Evolutionary conservation across 1,139 yeast genomes (phyloP), one percentile per base, ranked within the genome.

Genomic region (Candida sojae): DNA sequence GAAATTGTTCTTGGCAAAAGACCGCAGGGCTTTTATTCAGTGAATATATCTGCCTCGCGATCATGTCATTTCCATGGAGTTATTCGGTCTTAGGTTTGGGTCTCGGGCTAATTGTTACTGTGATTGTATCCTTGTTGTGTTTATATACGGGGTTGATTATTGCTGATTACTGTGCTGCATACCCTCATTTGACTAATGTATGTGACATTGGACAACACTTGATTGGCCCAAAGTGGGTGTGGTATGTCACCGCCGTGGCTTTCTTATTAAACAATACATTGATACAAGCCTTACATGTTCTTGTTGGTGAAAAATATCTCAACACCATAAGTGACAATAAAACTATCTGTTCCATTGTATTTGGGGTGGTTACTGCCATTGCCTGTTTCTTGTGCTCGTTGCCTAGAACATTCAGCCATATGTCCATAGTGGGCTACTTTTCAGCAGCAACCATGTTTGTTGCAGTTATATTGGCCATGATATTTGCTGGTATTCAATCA

Each of bases 61-160:
- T 81, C 50, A 74, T 82, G 79, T 79, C 84, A 17, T 82, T 82
- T 58, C 87, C 87, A 0, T 80, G 85, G 84, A 77, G 85, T 6
- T 82, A 78, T 57, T 78, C 84, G 1, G 82, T 81, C 2, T 64
- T 82, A 31, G 86, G 87, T 0, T 62, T 82, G 25, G 77, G 82
- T 1, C 84, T 85, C 1, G 87, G 86, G 0, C 63, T 82, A 25
- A 77, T 82, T 33, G 60, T 82, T 46, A 82, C 86, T 0, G 71
- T 73, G 1, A 74, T 75, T 45, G 80, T 82, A 5, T 73, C 85
- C 2, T 54, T 73, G 13, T 73, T 80, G 6, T 81, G 79, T 34
- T 63, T 79, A 35, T 82, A 82, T 63, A 82, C 86, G 1, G 84
- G 85, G 6, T 62, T 75, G 38, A 77, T 70, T 43, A 71, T 82